A percentile compares a stretch with the other conserved stretches of the same genome.
Evolutionary conservation across 805 yeast species (phyloP).

Genomic region (Ogataea paraovalis): DNA sequence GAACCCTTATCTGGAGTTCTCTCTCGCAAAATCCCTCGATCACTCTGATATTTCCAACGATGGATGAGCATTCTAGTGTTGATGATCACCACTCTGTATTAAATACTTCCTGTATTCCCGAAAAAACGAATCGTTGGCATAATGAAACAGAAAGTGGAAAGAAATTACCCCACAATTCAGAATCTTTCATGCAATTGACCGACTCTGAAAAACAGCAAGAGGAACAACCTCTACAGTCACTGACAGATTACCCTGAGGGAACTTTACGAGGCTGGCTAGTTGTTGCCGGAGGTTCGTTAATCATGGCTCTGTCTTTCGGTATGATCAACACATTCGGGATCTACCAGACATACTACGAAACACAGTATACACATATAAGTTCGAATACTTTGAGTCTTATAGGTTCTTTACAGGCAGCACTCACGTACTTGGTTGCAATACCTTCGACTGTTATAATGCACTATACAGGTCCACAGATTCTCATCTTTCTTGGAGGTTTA

Average conservation of each 20-base stretch:
- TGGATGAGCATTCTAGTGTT: neutral
- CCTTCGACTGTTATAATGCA: conserved; percentile 41
- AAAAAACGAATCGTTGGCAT: neutral
- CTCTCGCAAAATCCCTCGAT: too few relatives aligned
- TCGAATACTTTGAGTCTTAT: conserved; percentile 47
- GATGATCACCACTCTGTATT: neutral
- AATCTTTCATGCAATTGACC: neutral
- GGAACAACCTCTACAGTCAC: conserved; percentile 2
- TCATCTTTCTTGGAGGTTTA: conserved; percentile 39
- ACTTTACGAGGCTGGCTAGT: conserved; percentile 53
- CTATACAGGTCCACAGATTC: conserved; percentile 40
- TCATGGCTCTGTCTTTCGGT: conserved; percentile 52
- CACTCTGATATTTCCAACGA: neutral
- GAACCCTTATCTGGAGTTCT: too few relatives aligned
- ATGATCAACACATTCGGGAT: conserved; percentile 57
- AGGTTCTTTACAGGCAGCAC: conserved; percentile 50
- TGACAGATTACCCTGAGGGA: conserved; percentile 31
- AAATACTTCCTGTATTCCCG: neutral
- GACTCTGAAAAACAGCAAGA: neutral
- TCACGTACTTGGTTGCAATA: conserved; percentile 44
- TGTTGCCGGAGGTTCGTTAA: conserved; percentile 44
- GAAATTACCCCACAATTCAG: neutral
- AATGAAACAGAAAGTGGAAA: neutral
- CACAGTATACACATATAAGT: conserved; percentile 37
- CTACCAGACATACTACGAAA: conserved; percentile 48